Evolutionary conservation across 2,329 filamentous ascomycete species (phyloP).

Genomic region (Xylariaceae sp.): DNA sequence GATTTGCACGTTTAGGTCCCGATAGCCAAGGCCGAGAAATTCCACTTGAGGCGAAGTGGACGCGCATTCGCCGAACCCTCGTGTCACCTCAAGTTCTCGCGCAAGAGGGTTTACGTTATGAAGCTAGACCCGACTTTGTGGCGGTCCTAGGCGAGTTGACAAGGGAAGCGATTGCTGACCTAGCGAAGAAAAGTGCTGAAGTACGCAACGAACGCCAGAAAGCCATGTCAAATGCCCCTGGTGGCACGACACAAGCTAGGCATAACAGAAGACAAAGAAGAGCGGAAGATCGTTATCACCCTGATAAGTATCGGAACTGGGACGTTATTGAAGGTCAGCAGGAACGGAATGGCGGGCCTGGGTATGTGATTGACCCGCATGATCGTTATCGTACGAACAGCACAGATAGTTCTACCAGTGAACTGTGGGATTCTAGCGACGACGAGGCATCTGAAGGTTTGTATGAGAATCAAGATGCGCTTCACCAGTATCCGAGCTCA

Average conservation of each 20-base stretch:
- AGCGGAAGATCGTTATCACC: constrained; percentile 38
- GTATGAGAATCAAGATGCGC: constrained; percentile 12
- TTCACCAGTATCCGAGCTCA: constrained; percentile 29
- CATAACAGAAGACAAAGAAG: constrained; percentile 25
- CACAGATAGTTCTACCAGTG: constrained; percentile 32
- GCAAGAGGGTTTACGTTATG: constrained; percentile 62
- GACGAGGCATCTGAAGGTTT: constrained; percentile 20
- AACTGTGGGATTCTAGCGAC: constrained; percentile 39
- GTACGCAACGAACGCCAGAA: constrained; percentile 46
- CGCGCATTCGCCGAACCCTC: constrained; percentile 59
- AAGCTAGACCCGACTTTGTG: constrained; percentile 65
- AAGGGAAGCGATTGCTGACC: constrained; percentile 57
- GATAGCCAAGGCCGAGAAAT: constrained; percentile 64
- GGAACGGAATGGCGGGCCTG: constrained; percentile 24
- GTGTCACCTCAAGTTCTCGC: constrained; percentile 65
- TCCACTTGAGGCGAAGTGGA: constrained; percentile 63
- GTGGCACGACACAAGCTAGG: constrained; percentile 7
- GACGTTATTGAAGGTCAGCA: constrained; percentile 33
- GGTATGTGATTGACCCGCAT: constrained; percentile 31
- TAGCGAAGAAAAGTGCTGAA: constrained; percentile 55
- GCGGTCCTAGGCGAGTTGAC: constrained; percentile 63
- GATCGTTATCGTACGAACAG: constrained; percentile 32
- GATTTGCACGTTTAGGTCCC: constrained; percentile 54
- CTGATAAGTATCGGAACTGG: constrained; percentile 43
- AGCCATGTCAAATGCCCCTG: neutral